phyloP scores from a whole-genome alignment of 805 yeast genomes.

The Candida berthetii region DNA sequence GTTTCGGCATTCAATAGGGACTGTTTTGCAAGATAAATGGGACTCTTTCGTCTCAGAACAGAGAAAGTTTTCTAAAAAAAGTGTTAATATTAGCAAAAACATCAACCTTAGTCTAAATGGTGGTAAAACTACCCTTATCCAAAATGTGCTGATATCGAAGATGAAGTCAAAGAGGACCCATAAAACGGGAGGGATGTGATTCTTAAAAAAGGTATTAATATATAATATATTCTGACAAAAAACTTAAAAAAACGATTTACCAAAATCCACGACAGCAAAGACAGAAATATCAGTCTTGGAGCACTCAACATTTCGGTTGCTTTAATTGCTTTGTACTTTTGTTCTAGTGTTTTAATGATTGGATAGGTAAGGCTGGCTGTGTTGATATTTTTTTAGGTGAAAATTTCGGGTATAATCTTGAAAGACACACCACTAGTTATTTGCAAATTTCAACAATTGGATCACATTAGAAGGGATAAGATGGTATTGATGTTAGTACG shows the following conservation, averaged over 20 bases:
- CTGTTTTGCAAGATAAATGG: slow-evolving; percentile 40
- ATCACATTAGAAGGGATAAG: not conserved
- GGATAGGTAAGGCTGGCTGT: too few relatives aligned
- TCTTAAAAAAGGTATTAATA: slow-evolving; percentile 10
- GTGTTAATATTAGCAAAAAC: too few relatives aligned
- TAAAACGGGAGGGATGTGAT: slow-evolving; percentile 34
- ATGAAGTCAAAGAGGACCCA: slow-evolving; percentile 34
- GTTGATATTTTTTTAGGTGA: not conserved
- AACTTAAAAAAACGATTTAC: slow-evolving; percentile 6
- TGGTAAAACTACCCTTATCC: slow-evolving; percentile 30
- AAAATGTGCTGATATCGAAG: slow-evolving; percentile 34
- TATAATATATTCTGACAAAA: not conserved
- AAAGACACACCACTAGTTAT: not conserved
- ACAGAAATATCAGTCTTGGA: slow-evolving; percentile 8
- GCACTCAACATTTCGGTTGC: not conserved
- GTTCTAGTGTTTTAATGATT: not conserved
- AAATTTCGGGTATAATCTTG: too few relatives aligned
- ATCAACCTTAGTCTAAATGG: too few relatives aligned
- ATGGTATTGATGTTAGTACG: not conserved
- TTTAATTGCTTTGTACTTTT: not conserved
- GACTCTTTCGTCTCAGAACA: slow-evolving; percentile 28
- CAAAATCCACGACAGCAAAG: slow-evolving; percentile 10
- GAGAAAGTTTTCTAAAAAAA: slow-evolving; percentile 12
- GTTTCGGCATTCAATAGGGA: slow-evolving; percentile 44
- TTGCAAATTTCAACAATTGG: not conserved